These are phyloP conservation scores for Phytopythium cucurbitacearum DNA, from an alignment of 352 stramenopile genomes.

Conservation along the genomic window DNA sequence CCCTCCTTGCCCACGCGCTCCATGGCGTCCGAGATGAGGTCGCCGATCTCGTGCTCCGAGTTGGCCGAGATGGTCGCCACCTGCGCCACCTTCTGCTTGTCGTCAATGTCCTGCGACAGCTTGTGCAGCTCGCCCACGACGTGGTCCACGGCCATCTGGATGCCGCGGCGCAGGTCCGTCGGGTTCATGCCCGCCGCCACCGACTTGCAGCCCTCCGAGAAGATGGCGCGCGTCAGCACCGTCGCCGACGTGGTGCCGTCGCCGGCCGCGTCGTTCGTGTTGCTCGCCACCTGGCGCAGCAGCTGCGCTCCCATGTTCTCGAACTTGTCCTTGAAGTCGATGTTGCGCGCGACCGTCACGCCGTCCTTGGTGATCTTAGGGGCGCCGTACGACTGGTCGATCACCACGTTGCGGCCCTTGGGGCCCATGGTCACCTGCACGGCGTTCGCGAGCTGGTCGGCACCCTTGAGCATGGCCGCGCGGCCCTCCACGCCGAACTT, in stretches of 20 bases:
- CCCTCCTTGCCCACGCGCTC: constrained; percentile 99
- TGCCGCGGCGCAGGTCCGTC: constrained; percentile 97
- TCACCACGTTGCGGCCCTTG: constrained; percentile 99
- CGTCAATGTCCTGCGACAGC: constrained; percentile 96
- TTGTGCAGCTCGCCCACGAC: constrained; percentile 94
- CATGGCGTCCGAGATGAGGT: constrained; percentile 99
- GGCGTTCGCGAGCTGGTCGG: constrained; percentile 98
- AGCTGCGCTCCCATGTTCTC: constrained; percentile 79
- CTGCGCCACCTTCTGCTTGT: constrained; percentile 99
- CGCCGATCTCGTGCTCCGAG: constrained; percentile 96
- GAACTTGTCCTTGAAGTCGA: constrained; percentile 81
- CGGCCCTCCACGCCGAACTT: constrained; percentile 98
- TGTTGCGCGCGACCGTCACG: constrained; percentile 67
- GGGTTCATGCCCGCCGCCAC: constrained; percentile 99
- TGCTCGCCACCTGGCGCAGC: constrained; percentile 88
- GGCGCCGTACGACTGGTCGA: constrained; percentile 93
- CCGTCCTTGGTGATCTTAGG: constrained; percentile 83
- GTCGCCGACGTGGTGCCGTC: constrained; percentile 99
- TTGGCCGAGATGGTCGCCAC: constrained; percentile 99
- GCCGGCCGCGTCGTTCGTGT: constrained; percentile 99
- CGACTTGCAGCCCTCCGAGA: constrained; percentile 98
- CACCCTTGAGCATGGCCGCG: constrained; percentile 97
- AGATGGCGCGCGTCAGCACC: constrained; percentile 98
- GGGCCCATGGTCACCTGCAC: constrained; percentile 99
- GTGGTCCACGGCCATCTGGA: constrained; percentile 96